phyloP scores from a whole-genome alignment of 352 stramenopile genomes.

The Pythium phragmiticola region DNA sequence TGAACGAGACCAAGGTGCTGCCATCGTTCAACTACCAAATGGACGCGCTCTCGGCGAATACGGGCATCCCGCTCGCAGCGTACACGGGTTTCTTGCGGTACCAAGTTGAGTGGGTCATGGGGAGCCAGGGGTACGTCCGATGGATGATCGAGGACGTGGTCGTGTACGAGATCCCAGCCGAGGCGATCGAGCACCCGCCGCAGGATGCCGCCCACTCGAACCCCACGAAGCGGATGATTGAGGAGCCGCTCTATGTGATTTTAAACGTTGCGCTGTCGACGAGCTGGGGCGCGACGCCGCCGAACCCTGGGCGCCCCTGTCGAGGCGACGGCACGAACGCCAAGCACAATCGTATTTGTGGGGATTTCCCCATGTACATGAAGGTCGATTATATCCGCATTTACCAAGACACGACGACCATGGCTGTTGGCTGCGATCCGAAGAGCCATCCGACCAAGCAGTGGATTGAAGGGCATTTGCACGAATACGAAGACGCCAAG shows the following conservation, averaged over 20 bases:
- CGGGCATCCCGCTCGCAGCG: conserved; percentile 41
- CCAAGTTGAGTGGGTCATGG: conserved; percentile 57
- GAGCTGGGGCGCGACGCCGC: conserved; percentile 41
- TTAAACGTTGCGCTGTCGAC: conserved; percentile 54
- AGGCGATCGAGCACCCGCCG: conserved; percentile 41
- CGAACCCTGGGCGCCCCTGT: conserved; percentile 40
- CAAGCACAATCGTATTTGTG: conserved; percentile 39
- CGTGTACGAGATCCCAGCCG: conserved; percentile 53
- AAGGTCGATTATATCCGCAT: conserved; percentile 37
- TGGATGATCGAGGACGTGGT: conserved; percentile 39
- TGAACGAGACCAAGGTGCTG: conserved; percentile 4
- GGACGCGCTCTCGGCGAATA: conserved; percentile 63
- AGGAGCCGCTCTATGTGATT: conserved; percentile 67
- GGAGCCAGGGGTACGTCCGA: conserved; percentile 43
- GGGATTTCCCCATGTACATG: conserved; percentile 56
- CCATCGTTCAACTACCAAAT: conserved; percentile 50
- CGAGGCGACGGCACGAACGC: conserved; percentile 4
- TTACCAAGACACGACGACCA: conserved; percentile 26
- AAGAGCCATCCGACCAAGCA: conserved; percentile 24
- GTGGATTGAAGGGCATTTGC: conserved; percentile 25
- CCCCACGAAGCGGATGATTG: conserved; percentile 49
- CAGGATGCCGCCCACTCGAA: conserved; percentile 39
- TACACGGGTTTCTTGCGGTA: conserved; percentile 52
- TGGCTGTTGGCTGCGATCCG: conserved; percentile 26
- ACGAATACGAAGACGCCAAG: conserved; percentile 17